Evolutionary conservation across 495 filamentous ascomycete genomes (phyloP).

Genomic region (Aspergillus steynii): DNA sequence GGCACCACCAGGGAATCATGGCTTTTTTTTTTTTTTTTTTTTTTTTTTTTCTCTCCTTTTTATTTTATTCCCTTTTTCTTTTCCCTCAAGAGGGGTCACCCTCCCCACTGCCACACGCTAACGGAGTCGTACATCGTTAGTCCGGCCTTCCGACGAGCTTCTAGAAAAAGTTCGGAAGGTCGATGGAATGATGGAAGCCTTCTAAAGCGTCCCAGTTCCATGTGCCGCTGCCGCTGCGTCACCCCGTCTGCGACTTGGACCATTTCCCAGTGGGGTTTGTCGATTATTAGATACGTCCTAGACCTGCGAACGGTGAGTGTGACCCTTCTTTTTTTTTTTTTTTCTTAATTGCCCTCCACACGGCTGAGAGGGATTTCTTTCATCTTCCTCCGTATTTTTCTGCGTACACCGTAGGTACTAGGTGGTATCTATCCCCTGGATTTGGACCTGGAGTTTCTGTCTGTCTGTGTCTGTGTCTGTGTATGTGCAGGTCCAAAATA

Average conservation of each 20-base stretch:
- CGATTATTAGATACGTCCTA: neutral
- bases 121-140: conserved; percentile 22
- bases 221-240: conserved; percentile 17
- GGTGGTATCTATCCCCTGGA: no score
- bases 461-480: no score
- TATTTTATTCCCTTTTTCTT: neutral
- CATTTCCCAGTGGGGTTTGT: neutral
- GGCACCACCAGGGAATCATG: conserved; percentile 3
- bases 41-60: conserved; percentile 2
- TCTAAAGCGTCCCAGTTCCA: conserved; percentile 16
- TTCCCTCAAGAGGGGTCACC: conserved; percentile 17
- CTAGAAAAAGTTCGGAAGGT: conserved; percentile 40
- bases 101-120: conserved; percentile 28
- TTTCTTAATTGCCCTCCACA: neutral
- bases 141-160: conserved; percentile 36
- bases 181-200: conserved; percentile 31
- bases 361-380: neutral
- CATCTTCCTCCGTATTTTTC: no score
- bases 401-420: no score
- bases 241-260: conserved; percentile 9
- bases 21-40: conserved; percentile 9
- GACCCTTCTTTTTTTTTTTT: conserved; percentile 6
- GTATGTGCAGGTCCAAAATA: no score
- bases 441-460: no score
- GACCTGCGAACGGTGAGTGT: neutral